These are phyloP conservation scores for Rickenella mellea DNA, from an alignment of 768 basidiomycete genomes.

Conservation along the genomic window DNA sequence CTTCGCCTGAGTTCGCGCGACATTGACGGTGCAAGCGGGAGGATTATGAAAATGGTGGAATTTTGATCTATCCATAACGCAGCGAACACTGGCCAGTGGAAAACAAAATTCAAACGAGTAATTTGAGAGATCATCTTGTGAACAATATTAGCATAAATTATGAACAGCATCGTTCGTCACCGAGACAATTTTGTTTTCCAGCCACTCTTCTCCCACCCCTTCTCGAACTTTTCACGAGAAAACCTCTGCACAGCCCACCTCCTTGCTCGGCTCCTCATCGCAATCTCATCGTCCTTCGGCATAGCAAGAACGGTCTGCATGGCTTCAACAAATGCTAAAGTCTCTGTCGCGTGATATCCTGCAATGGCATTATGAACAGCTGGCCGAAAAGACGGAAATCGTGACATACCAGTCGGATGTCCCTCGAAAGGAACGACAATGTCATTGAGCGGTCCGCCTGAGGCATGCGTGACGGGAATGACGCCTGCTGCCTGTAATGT, in stretches of 20 bases:
- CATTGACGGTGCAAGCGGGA: too few relatives aligned
- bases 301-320: slow-evolving; percentile 59
- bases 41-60: too few relatives aligned
- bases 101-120: too few relatives aligned
- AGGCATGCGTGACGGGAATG: slow-evolving; percentile 86
- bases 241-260: slow-evolving; percentile 66
- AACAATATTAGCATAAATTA: too few relatives aligned
- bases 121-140: too few relatives aligned
- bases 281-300: slow-evolving; percentile 40
- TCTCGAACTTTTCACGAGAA: slow-evolving; percentile 68
- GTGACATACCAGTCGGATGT: slow-evolving; percentile 49
- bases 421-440: slow-evolving; percentile 78
- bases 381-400: not conserved
- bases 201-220: slow-evolving; percentile 59
- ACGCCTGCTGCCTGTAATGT: slow-evolving; percentile 82
- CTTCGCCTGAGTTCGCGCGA: too few relatives aligned
- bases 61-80: too few relatives aligned
- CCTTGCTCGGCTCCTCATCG: slow-evolving; percentile 60
- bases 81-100: too few relatives aligned
- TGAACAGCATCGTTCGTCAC: too few relatives aligned
- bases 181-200: slow-evolving; percentile 49
- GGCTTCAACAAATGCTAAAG: slow-evolving; percentile 55
- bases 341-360: slow-evolving; percentile 74
- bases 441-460: slow-evolving; percentile 85
- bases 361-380: slow-evolving; percentile 2